Base-by-base conservation (phyloP, 352 stramenopile genomes). In the Globisporangium heterothallicum region DNA sequence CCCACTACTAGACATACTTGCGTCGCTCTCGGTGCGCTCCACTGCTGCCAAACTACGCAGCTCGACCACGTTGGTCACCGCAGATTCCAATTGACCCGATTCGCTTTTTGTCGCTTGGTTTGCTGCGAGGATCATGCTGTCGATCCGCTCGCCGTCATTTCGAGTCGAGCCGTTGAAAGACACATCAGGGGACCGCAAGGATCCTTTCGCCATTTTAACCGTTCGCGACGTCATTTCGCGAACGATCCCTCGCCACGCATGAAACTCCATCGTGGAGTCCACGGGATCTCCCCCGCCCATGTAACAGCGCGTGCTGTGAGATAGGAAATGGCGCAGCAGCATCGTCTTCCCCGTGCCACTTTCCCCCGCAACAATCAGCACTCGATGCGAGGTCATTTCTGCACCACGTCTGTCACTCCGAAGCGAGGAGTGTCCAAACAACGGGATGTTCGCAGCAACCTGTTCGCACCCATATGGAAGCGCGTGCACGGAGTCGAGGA, bases 321-420 rank as follows among this genome's bases (percentile, higher is more conserved):
- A 58, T n/a, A 76, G 47, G 14, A 83, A 75, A 25, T 88, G 73
- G 4, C 73, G 70, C 2, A 86, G 42, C 6, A 88, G 46, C 77
- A 86, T 88, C 0, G 77, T 84, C 42, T 88, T 88, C 2, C 77
- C 77, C 0, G 74, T 83, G 3, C 77, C 77, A 12, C 64, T 84
- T 16, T 86, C 74, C 0, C 77, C 77, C 0, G 65, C 79, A 48
- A 88, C 63, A 18, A 88, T 62, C 19, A 88, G 53, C 1, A 77
- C 77, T 16, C 72, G 69, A 44, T 80, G 64, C 0, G 53, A 21
- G 1, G 46, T 54, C 1, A 49, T 42, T 42, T 25, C 25, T 51
- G 18, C 29, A 4, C 29, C 42, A 9, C 21, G 44, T 9, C 38
- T 41, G 16, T 38, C 59, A 49, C 25, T 56, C 6, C 49, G 59